Evolutionary conservation across 257 asterid species (phyloP).

Genomic region (Salvia splendens): DNA sequence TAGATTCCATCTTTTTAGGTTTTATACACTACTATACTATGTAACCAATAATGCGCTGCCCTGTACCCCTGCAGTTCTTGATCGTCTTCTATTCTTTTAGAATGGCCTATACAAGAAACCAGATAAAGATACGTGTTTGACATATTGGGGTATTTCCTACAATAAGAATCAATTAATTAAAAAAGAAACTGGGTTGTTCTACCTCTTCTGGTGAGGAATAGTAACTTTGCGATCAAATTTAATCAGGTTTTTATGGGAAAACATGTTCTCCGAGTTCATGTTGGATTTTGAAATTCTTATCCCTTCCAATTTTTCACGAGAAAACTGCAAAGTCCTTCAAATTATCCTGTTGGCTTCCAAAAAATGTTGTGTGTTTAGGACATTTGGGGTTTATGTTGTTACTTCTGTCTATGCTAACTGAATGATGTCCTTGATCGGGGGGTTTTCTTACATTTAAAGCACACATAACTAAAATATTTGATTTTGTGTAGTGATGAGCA

Average conservation of each 20-base stretch:
- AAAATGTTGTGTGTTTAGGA: background rate
- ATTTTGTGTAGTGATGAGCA: slow-evolving; percentile 65
- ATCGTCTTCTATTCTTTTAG: too few relatives aligned
- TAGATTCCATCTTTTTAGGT: background rate
- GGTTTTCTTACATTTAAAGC: slow-evolving; percentile 6
- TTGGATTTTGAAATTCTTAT: slow-evolving; percentile 1
- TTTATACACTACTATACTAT: background rate
- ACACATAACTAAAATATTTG: slow-evolving; percentile 1
- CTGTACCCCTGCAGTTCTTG: too few relatives aligned
- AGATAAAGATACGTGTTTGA: too few relatives aligned
- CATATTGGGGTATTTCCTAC: too few relatives aligned
- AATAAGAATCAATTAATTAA: too few relatives aligned
- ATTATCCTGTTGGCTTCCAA: background rate
- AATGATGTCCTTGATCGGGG: background rate
- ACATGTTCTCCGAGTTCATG: background rate
- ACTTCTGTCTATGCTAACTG: slow-evolving; percentile 17
- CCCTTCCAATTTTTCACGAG: background rate
- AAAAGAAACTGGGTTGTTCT: too few relatives aligned
- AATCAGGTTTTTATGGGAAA: background rate
- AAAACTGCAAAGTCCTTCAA: background rate
- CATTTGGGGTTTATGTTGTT: background rate
- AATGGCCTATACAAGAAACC: too few relatives aligned
- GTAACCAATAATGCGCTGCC: background rate
- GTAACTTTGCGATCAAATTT: background rate
- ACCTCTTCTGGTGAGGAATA: background rate